phyloP scores from a whole-genome alignment of 202 grass and related monocot species.

The Musa balbisiana region DNA sequence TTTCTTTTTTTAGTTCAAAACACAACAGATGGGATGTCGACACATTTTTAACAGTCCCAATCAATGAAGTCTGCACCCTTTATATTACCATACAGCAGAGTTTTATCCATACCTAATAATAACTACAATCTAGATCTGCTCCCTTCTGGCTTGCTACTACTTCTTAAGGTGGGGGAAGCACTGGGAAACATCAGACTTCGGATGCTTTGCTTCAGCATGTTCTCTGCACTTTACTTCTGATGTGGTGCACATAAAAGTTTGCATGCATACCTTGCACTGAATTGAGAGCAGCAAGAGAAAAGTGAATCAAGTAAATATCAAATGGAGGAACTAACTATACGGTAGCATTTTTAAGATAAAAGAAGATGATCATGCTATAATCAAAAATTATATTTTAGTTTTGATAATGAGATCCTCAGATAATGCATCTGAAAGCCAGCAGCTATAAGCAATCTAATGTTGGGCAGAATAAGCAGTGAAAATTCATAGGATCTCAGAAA shows the following conservation, averaged over 20 bases:
- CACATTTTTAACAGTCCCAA: neutral
- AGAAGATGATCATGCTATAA: no score
- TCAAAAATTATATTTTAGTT: no score
- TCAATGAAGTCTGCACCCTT: neutral
- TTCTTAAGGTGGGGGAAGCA: conserved; percentile 2
- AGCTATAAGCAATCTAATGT: no score
- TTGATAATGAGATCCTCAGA: no score
- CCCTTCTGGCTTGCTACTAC: neutral
- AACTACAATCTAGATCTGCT: neutral
- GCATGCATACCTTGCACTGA: conserved; percentile 5
- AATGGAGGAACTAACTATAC: no score
- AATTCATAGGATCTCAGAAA: no score
- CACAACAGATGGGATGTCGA: neutral
- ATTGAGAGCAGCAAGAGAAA: neutral
- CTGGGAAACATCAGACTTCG: neutral
- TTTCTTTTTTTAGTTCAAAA: neutral
- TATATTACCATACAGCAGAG: neutral
- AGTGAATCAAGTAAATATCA: neutral
- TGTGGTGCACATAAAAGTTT: neutral
- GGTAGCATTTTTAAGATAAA: no score
- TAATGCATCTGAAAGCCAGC: no score
- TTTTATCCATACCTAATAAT: neutral
- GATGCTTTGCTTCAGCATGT: neutral
- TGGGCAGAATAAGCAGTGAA: no score
- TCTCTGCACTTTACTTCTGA: neutral